Conservation (phyloP, 129 eudicot species). For the Solidago caesia region DNA sequence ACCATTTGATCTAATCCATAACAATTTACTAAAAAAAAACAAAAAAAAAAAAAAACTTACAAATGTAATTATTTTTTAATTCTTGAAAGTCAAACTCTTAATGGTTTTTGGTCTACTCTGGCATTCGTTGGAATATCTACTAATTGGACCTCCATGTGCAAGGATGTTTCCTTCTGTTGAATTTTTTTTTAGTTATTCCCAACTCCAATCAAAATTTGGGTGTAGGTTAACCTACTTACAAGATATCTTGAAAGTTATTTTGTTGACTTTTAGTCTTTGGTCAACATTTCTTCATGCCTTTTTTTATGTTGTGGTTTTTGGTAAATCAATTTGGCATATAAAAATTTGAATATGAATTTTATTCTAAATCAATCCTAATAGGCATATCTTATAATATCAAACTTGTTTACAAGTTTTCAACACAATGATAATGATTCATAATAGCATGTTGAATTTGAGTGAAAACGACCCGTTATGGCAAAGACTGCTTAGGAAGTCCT, state of each 20-base stretch:
- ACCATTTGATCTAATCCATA: not conserved
- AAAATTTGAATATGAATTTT: not conserved
- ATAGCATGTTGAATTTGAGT: not conserved
- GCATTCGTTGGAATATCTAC: conserved; percentile 17
- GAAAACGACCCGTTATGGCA: no score
- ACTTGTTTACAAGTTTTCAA: conserved; percentile 8
- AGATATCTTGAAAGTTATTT: conserved; percentile 12
- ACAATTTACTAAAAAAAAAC: not conserved
- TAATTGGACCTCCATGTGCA: conserved; percentile 30
- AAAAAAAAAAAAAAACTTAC: not conserved
- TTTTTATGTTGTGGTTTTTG: conserved; percentile 18
- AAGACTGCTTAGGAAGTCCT: no score
- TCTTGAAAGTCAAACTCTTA: conserved; percentile 23
- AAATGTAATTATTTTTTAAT: conserved; percentile 1
- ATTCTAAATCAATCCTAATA: conserved; percentile 11
- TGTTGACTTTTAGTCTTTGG: conserved; percentile 27
- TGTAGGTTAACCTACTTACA: conserved; percentile 29
- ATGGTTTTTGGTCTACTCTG: conserved; percentile 11
- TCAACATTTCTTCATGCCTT: conserved; percentile 4
- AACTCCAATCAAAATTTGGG: conserved; percentile 14
- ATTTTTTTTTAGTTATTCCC: not conserved
- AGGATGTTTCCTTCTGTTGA: conserved; percentile 7
- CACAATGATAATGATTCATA: not conserved
- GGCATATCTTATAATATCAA: not conserved
- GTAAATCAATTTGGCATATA: conserved; percentile 26